Conservation (phyloP, 2,329 filamentous ascomycete genomes). For the Xylaria sp. region DNA sequence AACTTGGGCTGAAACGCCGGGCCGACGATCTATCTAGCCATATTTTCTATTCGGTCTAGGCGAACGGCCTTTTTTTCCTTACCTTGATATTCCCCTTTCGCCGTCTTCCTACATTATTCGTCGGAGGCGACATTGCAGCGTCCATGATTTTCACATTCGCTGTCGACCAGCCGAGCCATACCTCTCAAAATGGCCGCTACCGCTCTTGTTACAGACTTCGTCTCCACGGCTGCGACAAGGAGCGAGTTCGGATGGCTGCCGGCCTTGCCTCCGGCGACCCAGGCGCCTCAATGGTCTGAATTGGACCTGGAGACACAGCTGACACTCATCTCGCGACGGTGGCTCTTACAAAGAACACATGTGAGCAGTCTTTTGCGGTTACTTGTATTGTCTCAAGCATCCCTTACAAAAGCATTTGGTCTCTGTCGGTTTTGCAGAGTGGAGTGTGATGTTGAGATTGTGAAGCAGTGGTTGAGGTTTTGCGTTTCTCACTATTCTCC, state of each 20-base stretch:
- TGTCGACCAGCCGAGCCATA: constrained; percentile 57
- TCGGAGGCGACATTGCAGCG: constrained; percentile 51
- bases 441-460: neutral
- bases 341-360: constrained; percentile 51
- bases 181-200: constrained; percentile 65
- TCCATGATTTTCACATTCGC: constrained; percentile 64
- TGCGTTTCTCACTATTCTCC: neutral
- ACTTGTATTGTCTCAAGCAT: constrained; percentile 16
- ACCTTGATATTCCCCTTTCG: constrained; percentile 22
- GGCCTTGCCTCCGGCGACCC: constrained; percentile 50
- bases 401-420: neutral
- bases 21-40: constrained; percentile 9
- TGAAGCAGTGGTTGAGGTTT: constrained; percentile 1
- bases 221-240: constrained; percentile 56
- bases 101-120: constrained; percentile 36
- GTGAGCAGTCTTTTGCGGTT: constrained; percentile 48
- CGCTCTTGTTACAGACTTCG: constrained; percentile 59
- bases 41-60: neutral
- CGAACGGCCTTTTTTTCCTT: constrained; percentile 17
- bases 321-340: constrained; percentile 55
- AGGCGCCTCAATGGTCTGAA: constrained; percentile 52
- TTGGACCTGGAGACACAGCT: constrained; percentile 52
- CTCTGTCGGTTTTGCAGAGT: constrained; percentile 1
- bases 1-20: constrained; percentile 10
- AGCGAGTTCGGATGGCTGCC: constrained; percentile 54